A percentile compares a stretch with the other conserved stretches of the same genome.
Conservation (phyloP, 208 protist species). For the Trypanosoma boissoni region DNA sequence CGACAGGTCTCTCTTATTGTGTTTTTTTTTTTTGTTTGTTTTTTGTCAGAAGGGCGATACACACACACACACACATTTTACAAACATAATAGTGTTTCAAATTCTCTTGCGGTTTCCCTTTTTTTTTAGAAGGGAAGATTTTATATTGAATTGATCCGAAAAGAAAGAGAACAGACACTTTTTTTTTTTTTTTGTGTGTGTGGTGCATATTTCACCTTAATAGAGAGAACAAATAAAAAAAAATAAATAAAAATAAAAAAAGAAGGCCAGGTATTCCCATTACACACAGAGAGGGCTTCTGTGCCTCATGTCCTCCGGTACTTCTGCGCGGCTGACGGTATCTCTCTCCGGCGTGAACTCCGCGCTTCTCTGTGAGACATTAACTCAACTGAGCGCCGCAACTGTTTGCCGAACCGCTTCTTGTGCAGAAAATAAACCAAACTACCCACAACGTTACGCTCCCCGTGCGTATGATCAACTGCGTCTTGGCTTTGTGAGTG, state of each 20-base stretch:
- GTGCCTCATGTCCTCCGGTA: slow-evolving; percentile 1
- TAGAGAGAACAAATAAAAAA: background rate
- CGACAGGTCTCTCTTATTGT: background rate
- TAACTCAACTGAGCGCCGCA: background rate
- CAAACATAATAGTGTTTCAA: background rate
- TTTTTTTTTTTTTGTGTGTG: slow-evolving; percentile 6
- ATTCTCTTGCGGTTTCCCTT: background rate
- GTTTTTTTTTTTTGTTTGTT: slow-evolving; percentile 3
- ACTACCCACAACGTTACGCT: slow-evolving; percentile 8
- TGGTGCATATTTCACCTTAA: background rate
- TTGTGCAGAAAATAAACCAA: background rate
- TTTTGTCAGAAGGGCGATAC: too few species aligned
- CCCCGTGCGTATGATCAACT: slow-evolving; percentile 27
- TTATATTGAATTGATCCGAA: background rate
- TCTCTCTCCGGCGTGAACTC: too few species aligned
- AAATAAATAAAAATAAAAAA: slow-evolving; percentile 9
- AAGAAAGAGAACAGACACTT: background rate
- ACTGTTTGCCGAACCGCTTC: background rate
- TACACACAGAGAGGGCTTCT: background rate
- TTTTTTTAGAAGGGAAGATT: background rate
- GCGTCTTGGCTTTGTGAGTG: slow-evolving; percentile 43
- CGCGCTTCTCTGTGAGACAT: too few species aligned
- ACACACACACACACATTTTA: background rate
- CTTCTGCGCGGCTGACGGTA: too few species aligned
- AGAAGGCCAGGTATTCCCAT: background rate